Evolutionary conservation across 805 yeast species (phyloP).

Genomic region (Pichia heedii): DNA sequence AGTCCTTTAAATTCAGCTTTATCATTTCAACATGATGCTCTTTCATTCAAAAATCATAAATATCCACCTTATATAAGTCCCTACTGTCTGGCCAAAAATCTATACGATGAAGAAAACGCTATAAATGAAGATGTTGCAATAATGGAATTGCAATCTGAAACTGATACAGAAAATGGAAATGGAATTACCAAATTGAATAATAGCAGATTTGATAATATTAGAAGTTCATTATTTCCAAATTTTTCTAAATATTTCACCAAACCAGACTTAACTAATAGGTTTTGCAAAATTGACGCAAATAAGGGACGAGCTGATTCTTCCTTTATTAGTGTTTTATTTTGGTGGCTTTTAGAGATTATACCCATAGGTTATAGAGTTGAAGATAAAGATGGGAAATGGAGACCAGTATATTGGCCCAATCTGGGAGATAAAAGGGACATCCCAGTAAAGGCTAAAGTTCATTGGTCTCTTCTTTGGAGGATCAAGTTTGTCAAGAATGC

Average conservation of each 20-base stretch:
- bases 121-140: neutral
- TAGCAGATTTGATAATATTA: too few relatives aligned
- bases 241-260: constrained; percentile 10
- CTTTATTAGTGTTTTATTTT: constrained; percentile 26
- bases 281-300: constrained; percentile 17
- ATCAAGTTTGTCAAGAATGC: constrained; percentile 38
- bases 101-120: neutral
- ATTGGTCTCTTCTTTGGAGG: constrained; percentile 61
- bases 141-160: too few relatives aligned
- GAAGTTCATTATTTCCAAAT: constrained; percentile 1
- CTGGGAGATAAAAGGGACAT: constrained; percentile 43
- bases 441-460: constrained; percentile 37
- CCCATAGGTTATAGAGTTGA: constrained; percentile 49
- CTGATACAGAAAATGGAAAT: too few relatives aligned
- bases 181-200: too few relatives aligned
- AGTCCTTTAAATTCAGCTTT: constrained; percentile 34
- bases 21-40: constrained; percentile 45
- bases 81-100: neutral
- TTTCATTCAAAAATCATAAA: constrained; percentile 23
- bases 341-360: constrained; percentile 60
- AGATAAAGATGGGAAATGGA: constrained; percentile 41
- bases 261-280: constrained; percentile 16
- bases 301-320: constrained; percentile 33
- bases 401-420: constrained; percentile 42
- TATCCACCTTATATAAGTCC: constrained; percentile 4